Evolutionary conservation across 495 filamentous ascomycete species (phyloP).

Genomic region (Podospora pseudocomata): DNA sequence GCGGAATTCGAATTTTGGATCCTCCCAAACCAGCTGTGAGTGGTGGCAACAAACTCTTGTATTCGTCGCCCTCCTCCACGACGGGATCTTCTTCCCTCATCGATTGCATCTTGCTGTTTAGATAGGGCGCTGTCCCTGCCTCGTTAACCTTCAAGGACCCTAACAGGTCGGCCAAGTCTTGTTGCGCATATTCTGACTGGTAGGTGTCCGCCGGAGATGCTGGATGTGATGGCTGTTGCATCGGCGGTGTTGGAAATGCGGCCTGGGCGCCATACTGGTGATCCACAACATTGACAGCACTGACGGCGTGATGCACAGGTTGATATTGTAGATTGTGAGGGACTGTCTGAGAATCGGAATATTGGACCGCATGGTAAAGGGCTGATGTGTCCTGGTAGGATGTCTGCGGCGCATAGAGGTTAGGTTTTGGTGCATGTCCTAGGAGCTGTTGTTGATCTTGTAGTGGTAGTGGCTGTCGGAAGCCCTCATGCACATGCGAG

Average conservation of each 20-base stretch:
- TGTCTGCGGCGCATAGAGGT: slow-evolving; percentile 39
- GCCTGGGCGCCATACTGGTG: slow-evolving; percentile 44
- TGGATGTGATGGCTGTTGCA: slow-evolving; percentile 46
- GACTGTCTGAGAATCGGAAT: slow-evolving; percentile 42
- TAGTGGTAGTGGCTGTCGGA: slow-evolving; percentile 48
- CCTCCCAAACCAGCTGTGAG: slow-evolving; percentile 59
- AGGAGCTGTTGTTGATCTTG: slow-evolving; percentile 43
- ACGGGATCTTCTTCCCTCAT: slow-evolving; percentile 64
- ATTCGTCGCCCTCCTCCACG: slow-evolving; percentile 71
- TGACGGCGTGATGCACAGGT: slow-evolving; percentile 43
- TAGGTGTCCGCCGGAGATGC: slow-evolving; percentile 48
- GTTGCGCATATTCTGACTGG: slow-evolving; percentile 64
- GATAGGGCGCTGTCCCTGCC: slow-evolving; percentile 84
- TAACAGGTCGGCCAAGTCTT: slow-evolving; percentile 73
- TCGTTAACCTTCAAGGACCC: slow-evolving; percentile 87
- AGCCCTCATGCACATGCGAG: slow-evolving; percentile 51
- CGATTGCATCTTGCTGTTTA: slow-evolving; percentile 66
- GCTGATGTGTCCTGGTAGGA: slow-evolving; percentile 39
- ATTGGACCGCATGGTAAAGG: slow-evolving; percentile 46
- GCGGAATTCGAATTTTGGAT: slow-evolving; percentile 79
- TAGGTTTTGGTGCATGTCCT: slow-evolving; percentile 33
- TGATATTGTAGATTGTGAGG: slow-evolving; percentile 50
- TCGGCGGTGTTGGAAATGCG: slow-evolving; percentile 54
- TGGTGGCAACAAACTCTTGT: slow-evolving; percentile 59
- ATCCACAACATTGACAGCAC: slow-evolving; percentile 45